Percentiles rank a stretch among this genome's conserved stretches.
These are phyloP conservation scores for Saitozyma sp. DNA, from an alignment of 768 basidiomycete genomes.

Conservation along the genomic window DNA sequence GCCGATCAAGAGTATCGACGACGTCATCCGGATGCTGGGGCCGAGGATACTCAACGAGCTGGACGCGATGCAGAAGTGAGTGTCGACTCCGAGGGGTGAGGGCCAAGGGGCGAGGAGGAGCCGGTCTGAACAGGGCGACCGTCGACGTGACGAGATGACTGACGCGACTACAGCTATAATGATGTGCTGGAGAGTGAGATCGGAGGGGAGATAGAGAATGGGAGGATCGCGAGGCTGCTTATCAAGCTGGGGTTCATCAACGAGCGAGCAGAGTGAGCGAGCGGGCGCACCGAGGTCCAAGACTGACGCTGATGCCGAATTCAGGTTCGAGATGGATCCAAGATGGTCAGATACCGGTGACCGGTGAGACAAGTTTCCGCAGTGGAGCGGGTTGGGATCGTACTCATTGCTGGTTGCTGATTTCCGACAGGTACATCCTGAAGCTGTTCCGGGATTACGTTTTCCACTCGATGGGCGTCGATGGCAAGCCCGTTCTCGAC, in stretches of 20 bases:
- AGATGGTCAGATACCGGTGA: conserved; percentile 99
- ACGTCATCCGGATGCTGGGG: conserved; percentile 77
- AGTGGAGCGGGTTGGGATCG: too few relatives aligned
- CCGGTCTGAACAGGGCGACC: too few relatives aligned
- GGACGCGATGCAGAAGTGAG: conserved; percentile 77
- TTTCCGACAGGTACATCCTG: conserved; percentile 67
- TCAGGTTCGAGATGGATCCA: conserved; percentile 87
- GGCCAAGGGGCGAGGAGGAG: conserved; percentile 6
- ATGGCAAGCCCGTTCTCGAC: conserved; percentile 83
- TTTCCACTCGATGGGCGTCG: conserved; percentile 94
- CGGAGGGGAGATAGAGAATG: conserved; percentile 88
- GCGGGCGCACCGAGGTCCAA: not conserved
- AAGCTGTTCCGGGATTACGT: conserved; percentile 98
- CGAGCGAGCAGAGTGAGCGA: conserved; percentile 90
- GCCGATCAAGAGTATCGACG: conserved; percentile 67
- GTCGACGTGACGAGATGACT: conserved; percentile 2
- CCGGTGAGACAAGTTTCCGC: conserved; percentile 51
- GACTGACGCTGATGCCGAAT: conserved; percentile 5
- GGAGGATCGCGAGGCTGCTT: conserved; percentile 79
- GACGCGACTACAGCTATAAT: conserved; percentile 60
- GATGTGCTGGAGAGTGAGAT: conserved; percentile 83
- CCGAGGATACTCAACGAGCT: conserved; percentile 73
- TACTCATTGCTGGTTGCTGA: not conserved
- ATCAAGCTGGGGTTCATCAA: conserved; percentile 98
- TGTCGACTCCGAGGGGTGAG: not conserved